A percentile compares a stretch with the other conserved stretches of the same genome.
phyloP scores from a whole-genome alignment of 2,329 filamentous ascomycete genomes.

The Penicillium decumbens region DNA sequence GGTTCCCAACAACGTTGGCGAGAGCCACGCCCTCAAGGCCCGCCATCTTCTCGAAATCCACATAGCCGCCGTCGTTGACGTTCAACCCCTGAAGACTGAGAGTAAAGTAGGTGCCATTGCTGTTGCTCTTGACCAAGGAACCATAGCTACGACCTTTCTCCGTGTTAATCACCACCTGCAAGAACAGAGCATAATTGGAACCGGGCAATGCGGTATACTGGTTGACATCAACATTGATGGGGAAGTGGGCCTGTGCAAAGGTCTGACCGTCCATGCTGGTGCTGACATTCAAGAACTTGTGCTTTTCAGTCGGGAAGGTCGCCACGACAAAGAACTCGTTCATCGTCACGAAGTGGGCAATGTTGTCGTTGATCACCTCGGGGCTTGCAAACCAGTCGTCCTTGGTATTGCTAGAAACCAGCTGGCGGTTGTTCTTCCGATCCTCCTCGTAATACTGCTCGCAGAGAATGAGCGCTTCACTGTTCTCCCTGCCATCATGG shows the following conservation, averaged over 20 bases:
- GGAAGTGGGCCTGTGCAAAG: slow-evolving; percentile 82
- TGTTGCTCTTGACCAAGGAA: slow-evolving; percentile 94
- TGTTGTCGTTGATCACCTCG: slow-evolving; percentile 62
- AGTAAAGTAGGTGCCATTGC: slow-evolving; percentile 93
- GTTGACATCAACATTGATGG: slow-evolving; percentile 72
- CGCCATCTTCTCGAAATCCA: slow-evolving; percentile 94
- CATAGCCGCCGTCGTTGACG: slow-evolving; percentile 68
- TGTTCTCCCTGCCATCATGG: slow-evolving; percentile 55
- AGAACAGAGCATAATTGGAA: slow-evolving; percentile 86
- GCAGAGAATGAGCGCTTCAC: slow-evolving; percentile 61
- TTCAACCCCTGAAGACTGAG: slow-evolving; percentile 78
- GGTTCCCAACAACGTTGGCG: slow-evolving; percentile 79
- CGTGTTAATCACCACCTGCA: slow-evolving; percentile 80
- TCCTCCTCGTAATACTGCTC: slow-evolving; percentile 62
- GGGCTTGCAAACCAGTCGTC: slow-evolving; percentile 68
- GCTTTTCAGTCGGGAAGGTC: slow-evolving; percentile 57
- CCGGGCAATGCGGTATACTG: slow-evolving; percentile 93
- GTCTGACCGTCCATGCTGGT: slow-evolving; percentile 77
- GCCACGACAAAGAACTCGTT: slow-evolving; percentile 93
- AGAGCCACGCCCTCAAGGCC: slow-evolving; percentile 85
- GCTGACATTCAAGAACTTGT: slow-evolving; percentile 67
- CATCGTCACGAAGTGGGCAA: slow-evolving; percentile 89
- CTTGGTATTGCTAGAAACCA: slow-evolving; percentile 60
- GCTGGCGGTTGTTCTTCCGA: slow-evolving; percentile 58
- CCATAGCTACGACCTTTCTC: slow-evolving; percentile 66